A percentile compares a stretch with the other conserved stretches of the same genome.
Conservation (phyloP, 164 flowering plant genomes). For the Nelumbo lutea region DNA sequence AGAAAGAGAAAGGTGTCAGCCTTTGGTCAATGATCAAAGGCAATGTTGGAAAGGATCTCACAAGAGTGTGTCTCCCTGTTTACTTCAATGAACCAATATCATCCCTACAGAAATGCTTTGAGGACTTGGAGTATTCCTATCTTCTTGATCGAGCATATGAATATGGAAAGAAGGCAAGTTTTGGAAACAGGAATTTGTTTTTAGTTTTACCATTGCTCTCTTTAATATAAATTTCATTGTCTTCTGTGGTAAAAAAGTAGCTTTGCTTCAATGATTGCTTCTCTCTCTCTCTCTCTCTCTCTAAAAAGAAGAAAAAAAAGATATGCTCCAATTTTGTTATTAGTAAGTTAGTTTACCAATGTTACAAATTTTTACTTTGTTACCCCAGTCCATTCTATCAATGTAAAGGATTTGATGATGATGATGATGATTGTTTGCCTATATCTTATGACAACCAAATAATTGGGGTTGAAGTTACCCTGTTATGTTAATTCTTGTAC, state of each 20-base stretch:
- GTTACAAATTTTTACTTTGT: too few species aligned
- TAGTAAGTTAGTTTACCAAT: neutral
- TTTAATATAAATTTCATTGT: neutral
- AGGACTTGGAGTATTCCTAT: conserved; percentile 83
- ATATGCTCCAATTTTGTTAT: neutral
- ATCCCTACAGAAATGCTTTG: conserved; percentile 88
- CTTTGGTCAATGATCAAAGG: conserved; percentile 96
- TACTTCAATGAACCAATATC: conserved; percentile 95
- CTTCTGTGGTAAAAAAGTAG: neutral
- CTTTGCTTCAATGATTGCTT: too few species aligned
- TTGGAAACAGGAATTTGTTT: neutral
- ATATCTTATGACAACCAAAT: too few species aligned
- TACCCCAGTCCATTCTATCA: too few species aligned
- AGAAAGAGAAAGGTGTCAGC: conserved; percentile 88
- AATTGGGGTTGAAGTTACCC: too few species aligned
- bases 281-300: too few species aligned
- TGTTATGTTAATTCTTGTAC: too few species aligned
- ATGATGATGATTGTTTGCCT: too few species aligned
- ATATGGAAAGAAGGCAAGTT: conserved; percentile 59
- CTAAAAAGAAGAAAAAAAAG: neutral
- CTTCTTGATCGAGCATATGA: conserved; percentile 82
- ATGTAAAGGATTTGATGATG: too few species aligned
- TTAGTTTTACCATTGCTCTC: neutral
- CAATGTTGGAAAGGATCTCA: conserved; percentile 89
- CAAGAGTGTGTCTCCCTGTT: conserved; percentile 89